Evolutionary conservation across 495 filamentous ascomycete genomes (phyloP).

Genomic region (Usnea hakonensis): DNA sequence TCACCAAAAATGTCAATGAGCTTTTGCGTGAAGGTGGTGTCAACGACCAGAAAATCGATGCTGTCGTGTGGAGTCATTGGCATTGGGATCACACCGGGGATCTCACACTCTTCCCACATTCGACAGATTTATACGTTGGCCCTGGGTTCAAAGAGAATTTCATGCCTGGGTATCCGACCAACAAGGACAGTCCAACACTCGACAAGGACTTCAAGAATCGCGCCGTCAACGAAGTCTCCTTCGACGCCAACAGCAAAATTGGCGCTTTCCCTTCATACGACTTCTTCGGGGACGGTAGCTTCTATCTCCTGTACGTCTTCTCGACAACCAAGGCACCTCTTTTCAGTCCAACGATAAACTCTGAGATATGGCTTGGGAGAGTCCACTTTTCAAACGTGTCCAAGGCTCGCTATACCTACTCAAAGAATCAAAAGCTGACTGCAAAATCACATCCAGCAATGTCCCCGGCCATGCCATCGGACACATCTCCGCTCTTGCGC

Average conservation of each 20-base stretch:
- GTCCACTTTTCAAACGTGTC: too few species aligned
- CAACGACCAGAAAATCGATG: slow-evolving; percentile 22
- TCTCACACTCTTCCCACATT: slow-evolving; percentile 27
- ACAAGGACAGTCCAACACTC: slow-evolving; percentile 18
- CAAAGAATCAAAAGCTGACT: too few species aligned
- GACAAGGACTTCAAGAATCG: slow-evolving; percentile 34
- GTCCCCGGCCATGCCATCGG: slow-evolving; percentile 40
- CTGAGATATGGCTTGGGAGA: too few species aligned
- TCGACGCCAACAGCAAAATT: slow-evolving; percentile 31
- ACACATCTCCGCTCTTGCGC: slow-evolving; percentile 37
- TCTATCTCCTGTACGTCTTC: slow-evolving; percentile 42
- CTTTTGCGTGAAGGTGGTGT: slow-evolving; percentile 26
- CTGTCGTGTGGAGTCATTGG: slow-evolving; percentile 39
- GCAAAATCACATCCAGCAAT: too few species aligned
- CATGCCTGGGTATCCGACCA: slow-evolving; percentile 29
- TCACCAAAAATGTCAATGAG: slow-evolving; percentile 29
- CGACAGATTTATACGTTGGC: slow-evolving; percentile 30
- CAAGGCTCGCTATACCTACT: too few species aligned
- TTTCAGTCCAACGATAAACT: too few species aligned
- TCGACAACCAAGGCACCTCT: too few species aligned
- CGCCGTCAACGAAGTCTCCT: slow-evolving; percentile 37
- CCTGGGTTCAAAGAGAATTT: slow-evolving; percentile 29
- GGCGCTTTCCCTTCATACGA: slow-evolving; percentile 48
- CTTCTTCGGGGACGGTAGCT: slow-evolving; percentile 41
- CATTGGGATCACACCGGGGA: slow-evolving; percentile 44